Evolutionary conservation across 192 early-diverging fungal species (phyloP).

Genomic region (Rhizoclosmatium globosum): DNA sequence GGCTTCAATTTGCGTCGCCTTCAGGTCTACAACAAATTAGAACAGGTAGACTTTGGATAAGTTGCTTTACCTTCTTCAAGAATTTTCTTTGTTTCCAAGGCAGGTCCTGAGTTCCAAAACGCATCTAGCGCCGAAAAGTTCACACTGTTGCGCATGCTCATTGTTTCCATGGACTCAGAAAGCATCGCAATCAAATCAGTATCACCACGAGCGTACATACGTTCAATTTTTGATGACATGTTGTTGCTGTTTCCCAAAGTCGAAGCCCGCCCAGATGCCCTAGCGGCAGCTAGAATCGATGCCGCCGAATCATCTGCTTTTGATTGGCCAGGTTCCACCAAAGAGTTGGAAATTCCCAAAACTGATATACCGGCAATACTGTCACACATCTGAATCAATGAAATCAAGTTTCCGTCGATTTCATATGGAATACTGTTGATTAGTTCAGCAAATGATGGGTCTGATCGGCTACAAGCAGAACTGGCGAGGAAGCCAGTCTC

Average conservation of each 20-base stretch:
- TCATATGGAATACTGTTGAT: conserved; percentile 50
- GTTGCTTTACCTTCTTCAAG: conserved; percentile 22
- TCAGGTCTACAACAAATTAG: conserved; percentile 1
- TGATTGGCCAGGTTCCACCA: conserved; percentile 28
- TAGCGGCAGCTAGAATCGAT: neutral
- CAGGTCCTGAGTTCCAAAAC: conserved; percentile 8
- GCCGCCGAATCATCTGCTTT: neutral
- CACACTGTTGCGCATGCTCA: conserved; percentile 31
- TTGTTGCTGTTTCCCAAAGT: neutral
- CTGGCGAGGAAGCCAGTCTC: conserved; percentile 49
- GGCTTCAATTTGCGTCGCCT: conserved; percentile 14
- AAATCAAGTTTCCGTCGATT: conserved; percentile 41
- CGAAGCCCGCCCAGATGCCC: neutral
- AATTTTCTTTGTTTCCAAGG: conserved; percentile 26
- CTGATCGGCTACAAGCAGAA: conserved; percentile 28
- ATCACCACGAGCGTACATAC: conserved; percentile 36
- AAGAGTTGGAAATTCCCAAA: conserved; percentile 42
- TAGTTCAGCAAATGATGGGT: conserved; percentile 44
- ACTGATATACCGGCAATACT: conserved; percentile 45
- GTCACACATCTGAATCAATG: conserved; percentile 49
- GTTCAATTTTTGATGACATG: conserved; percentile 33
- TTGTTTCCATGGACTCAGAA: conserved; percentile 33
- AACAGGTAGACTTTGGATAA: neutral
- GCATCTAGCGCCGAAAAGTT: conserved; percentile 12
- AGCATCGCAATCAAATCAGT: conserved; percentile 39